Conservation (phyloP, 2,329 filamentous ascomycete genomes). For the Claviceps sp. region DNA sequence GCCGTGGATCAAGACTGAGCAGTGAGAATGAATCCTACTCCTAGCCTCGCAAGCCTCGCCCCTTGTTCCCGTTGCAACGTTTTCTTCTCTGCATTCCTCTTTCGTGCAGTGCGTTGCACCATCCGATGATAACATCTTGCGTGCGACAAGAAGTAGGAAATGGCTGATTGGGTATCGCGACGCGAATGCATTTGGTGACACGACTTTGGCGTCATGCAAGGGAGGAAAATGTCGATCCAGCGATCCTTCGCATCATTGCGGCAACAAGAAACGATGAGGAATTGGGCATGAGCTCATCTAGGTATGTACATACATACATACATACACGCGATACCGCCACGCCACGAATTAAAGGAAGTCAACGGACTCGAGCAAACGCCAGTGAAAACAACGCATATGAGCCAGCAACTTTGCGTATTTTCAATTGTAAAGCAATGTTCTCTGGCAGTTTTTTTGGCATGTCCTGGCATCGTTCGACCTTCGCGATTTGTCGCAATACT, state of each 20-base stretch:
- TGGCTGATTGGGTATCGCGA: neutral
- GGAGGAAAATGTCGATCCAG: neutral
- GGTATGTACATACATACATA: too few relatives aligned
- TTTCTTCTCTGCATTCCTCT: neutral
- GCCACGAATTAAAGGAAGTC: too few relatives aligned
- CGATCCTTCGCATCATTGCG: neutral
- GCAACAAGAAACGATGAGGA: neutral
- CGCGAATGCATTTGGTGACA: neutral
- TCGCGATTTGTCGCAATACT: too few relatives aligned
- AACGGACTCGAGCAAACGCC: too few relatives aligned
- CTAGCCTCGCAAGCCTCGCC: neutral
- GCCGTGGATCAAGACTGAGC: neutral
- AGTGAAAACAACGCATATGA: too few relatives aligned
- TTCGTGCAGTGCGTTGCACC: neutral
- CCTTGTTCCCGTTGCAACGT: neutral
- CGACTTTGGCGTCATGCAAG: neutral
- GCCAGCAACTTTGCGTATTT: too few relatives aligned
- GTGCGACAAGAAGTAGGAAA: neutral
- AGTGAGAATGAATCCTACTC: neutral
- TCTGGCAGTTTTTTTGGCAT: too few relatives aligned
- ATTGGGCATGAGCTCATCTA: too few relatives aligned
- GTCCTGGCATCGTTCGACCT: too few relatives aligned
- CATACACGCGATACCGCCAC: too few relatives aligned
- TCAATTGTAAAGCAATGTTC: too few relatives aligned
- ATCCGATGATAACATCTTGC: neutral